phyloP scores from a whole-genome alignment of 768 basidiomycete species.

The Brasilioporus rufonigricans region DNA sequence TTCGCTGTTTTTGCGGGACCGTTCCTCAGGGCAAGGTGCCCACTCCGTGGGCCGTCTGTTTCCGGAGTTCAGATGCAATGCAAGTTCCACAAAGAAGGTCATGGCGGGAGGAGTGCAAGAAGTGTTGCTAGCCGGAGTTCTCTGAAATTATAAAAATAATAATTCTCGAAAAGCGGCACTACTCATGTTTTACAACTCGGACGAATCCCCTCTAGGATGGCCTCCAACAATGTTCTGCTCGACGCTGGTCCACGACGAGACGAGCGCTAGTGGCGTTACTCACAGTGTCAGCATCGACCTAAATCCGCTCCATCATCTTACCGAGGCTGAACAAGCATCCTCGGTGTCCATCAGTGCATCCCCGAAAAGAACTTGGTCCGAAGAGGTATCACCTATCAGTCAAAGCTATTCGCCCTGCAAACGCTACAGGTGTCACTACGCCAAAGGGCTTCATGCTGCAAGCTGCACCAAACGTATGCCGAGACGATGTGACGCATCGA shows the following conservation, averaged over 20 bases:
- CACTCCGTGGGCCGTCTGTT: background rate
- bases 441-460: background rate
- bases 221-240: background rate
- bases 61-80: conserved; percentile 8
- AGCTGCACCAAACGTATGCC: background rate
- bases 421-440: background rate
- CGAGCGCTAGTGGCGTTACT: background rate
- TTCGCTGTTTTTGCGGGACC: conserved; percentile 2
- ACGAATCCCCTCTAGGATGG: background rate
- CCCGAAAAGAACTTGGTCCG: background rate
- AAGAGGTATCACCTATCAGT: too few species aligned
- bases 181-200: conserved; percentile 10
- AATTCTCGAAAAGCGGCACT: conserved; percentile 30
- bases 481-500: background rate
- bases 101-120: conserved; percentile 29
- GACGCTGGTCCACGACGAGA: background rate
- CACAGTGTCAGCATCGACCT: background rate
- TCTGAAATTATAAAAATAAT: conserved; percentile 29
- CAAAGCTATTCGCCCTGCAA: background rate
- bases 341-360: background rate
- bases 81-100: conserved; percentile 12
- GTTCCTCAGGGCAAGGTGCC: conserved; percentile 2
- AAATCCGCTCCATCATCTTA: background rate
- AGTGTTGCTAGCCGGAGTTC: conserved; percentile 28
- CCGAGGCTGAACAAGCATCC: background rate